Evolutionary conservation across 2,329 filamentous ascomycete species (phyloP), one percentile per base, ranked within the genome.

Genomic region (Cercospora zeina): DNA sequence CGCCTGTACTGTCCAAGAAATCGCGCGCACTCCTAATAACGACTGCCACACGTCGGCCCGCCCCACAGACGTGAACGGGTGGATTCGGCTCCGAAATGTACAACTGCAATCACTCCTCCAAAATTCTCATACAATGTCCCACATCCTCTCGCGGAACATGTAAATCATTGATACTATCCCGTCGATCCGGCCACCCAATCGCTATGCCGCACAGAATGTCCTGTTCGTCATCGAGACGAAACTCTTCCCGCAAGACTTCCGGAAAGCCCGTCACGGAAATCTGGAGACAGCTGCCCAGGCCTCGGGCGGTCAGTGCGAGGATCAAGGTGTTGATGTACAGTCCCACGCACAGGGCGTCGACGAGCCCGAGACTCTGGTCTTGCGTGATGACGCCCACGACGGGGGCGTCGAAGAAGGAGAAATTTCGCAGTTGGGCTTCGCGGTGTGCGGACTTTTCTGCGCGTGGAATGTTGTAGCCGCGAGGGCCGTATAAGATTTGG

Each of bases 251-350:
- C 33, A 71, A 24, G 1, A 70, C 63, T 30, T 67, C 67, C 8
- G 68, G 60, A 64, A 70, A 71, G 57, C 68, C 68, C 19, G 68
- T 67, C 8, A 69, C 62, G 59, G 60, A 64, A 9, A 69, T 67
- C 49, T 67, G 61, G 27, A 66, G 61, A 62, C 70, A 69, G 16
- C 59, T 68, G 36, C 62, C 65, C 47, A 70, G 9, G 4, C 70
- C 70, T 19, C 55, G 58, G 27, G 68, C 68, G 14, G 65, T 66
- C 45, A 70, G 42, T 27, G 68, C 56, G 39, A 72, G 56, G 56
- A 65, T 65, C 31, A 71, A 55, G 14, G 60, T 69, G 58, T 72
- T 68, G 36, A 72, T 57, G 49, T 67, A 70, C 67, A 71, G 65
- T 0, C 70, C 69, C 9, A 71, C 67, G 56, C 65, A 65, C 62